phyloP scores from a whole-genome alignment of 192 early-diverging fungal species.

The Phycomyces nitens region DNA sequence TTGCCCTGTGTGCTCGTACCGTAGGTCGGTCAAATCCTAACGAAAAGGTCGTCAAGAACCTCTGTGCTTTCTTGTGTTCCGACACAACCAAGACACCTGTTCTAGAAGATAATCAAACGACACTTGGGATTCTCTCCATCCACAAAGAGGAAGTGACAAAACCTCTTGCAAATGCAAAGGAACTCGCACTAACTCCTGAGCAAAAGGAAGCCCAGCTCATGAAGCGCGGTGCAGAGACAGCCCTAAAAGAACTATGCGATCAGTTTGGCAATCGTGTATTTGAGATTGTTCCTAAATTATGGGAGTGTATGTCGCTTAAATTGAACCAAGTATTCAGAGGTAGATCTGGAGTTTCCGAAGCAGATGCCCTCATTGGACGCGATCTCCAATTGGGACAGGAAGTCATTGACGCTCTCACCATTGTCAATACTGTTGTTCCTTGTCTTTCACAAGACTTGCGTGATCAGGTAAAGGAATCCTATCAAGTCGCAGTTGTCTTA shows the following conservation, averaged over 20 bases:
- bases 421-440: conserved; percentile 65
- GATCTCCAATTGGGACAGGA: conserved; percentile 51
- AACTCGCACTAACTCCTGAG: conserved; percentile 28
- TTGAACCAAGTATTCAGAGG: conserved; percentile 43
- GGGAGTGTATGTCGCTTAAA: conserved; percentile 51
- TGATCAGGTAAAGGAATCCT: conserved; percentile 12
- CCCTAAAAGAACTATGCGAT: conserved; percentile 58
- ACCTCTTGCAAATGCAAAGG: conserved; percentile 30
- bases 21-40: conserved; percentile 46
- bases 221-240: conserved; percentile 63
- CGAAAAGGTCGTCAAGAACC: conserved; percentile 88
- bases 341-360: conserved; percentile 11
- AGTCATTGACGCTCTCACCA: conserved; percentile 73
- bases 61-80: conserved; percentile 79
- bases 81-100: conserved; percentile 74
- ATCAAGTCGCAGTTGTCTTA: not conserved
- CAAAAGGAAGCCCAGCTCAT: conserved; percentile 52
- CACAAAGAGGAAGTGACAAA: conserved; percentile 41
- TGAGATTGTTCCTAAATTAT: conserved; percentile 66
- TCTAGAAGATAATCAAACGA: conserved; percentile 42
- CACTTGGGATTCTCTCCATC: conserved; percentile 49
- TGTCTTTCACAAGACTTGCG: conserved; percentile 51
- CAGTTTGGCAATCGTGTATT: conserved; percentile 67
- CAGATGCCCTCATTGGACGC: conserved; percentile 22
- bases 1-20: conserved; percentile 49